Evolutionary conservation across 75 land plant species (phyloP), one percentile per base, ranked within the genome.

Genomic region (Gnetum montanum): DNA sequence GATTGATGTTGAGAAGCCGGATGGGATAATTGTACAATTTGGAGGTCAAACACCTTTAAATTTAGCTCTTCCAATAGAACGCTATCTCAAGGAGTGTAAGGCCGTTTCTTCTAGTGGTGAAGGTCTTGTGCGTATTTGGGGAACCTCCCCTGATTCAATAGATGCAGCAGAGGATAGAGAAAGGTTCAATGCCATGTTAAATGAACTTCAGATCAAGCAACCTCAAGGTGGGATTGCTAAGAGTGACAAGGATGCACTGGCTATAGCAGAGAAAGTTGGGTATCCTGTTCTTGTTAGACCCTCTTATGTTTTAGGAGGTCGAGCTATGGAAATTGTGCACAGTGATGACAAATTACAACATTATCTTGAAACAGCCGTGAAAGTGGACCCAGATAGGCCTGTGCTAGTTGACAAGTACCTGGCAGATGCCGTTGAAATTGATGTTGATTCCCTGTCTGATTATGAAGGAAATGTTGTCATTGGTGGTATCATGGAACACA

Each of bases 401-500:
- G 99, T 95, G 3, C 67, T 95, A 49, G 68, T 95, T 34, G 99
- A 95, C 45, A 86, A 74, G 60, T 95, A 95, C 55, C 71, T 95
- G 24, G 74, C 85, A 31, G 99, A 95, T 70, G 90, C 99, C 0
- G 59, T 67, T 58, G 99, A 95, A 60, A 90, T 95, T 57, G 99
- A 95, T 77, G 83, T 95, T 24, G 99, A 95, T 54, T 88, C 95
- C 24, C 70, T 95, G 49, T 78, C 92, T 37, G 99, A 95, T 63
- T 73, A 70, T 15, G 27, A 68, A 22, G 97, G 89, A 12, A 81
- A 78, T 70, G 99, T 95, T 30, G 97, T 90, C 26, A 86, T 95
- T 71, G 99, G 99, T 53, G 99, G 97, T 13, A 95, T 95, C 68
- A 95, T 95, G 99, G 99, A 95, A 72, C 99, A 95, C 63, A 90